phyloP scores from a whole-genome alignment of 352 stramenopile genomes.

The Saprolegnia parasitica region DNA sequence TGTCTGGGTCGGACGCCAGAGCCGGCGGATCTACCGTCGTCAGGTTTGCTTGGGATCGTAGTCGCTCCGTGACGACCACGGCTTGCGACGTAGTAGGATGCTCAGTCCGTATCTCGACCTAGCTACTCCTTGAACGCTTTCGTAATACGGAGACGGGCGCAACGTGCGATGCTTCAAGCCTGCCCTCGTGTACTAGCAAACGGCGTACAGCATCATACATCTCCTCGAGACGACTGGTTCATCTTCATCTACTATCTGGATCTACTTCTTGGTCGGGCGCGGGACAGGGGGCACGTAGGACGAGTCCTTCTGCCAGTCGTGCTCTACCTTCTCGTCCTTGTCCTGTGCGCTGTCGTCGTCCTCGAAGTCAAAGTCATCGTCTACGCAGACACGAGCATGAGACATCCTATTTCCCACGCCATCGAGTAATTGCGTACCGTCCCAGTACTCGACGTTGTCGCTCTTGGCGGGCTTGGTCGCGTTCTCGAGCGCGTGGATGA shows the following conservation, averaged over 20 bases:
- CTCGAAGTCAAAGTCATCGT: constrained; percentile 25
- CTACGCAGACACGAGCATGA: constrained; percentile 8
- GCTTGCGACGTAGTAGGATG: no score
- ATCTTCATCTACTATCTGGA: neutral
- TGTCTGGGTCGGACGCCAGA: no score
- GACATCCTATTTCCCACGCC: neutral
- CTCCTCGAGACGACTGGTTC: no score
- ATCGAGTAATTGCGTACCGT: neutral
- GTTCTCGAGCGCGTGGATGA: constrained; percentile 19
- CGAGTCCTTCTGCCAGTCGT: constrained; percentile 27
- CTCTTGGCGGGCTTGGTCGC: constrained; percentile 60
- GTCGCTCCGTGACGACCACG: no score
- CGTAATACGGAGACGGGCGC: no score
- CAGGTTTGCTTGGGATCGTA: no score
- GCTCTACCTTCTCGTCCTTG: constrained; percentile 12
- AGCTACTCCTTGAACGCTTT: no score
- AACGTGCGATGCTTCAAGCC: no score
- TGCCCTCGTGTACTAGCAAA: no score
- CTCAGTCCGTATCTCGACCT: no score
- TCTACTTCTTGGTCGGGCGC: constrained; percentile 6
- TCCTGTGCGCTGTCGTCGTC: constrained; percentile 10
- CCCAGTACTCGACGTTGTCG: constrained; percentile 32
- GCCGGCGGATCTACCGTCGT: no score
- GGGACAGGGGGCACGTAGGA: constrained; percentile 14
- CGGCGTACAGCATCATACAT: no score